A percentile compares a stretch with the other conserved stretches of the same genome.
Evolutionary conservation across 495 filamentous ascomycete species (phyloP).

Genomic region (Aspergillus ostianus): DNA sequence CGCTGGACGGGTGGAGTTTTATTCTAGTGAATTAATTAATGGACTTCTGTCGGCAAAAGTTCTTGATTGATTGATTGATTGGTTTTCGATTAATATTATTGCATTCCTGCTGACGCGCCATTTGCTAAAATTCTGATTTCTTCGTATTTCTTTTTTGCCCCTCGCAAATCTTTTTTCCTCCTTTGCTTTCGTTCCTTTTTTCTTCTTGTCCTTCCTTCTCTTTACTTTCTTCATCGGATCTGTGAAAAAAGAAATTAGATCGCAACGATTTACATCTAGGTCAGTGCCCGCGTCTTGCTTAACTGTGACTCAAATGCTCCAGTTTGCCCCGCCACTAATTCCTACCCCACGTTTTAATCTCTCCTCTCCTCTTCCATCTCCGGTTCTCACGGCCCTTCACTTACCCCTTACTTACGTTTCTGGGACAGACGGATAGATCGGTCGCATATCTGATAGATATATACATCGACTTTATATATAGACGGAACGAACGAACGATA

Average conservation of each 20-base stretch:
- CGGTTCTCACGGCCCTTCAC: neutral
- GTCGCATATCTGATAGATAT: neutral
- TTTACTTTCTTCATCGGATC: neutral
- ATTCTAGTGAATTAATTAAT: neutral
- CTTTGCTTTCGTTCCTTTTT: neutral
- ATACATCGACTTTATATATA: neutral
- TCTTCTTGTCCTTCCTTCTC: neutral
- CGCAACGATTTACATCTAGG: neutral
- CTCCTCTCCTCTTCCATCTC: neutral
- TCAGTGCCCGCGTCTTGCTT: neutral
- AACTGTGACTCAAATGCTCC: neutral
- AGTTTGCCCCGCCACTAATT: conserved; percentile 7
- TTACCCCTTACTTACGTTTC: no score
- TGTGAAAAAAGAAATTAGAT: no score
- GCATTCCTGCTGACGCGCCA: neutral
- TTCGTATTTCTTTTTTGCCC: no score
- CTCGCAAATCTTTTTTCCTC: neutral
- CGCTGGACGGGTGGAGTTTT: neutral
- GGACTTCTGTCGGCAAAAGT: neutral
- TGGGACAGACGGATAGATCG: neutral
- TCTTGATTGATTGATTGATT: no score
- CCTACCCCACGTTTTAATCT: conserved; percentile 15
- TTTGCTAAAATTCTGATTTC: neutral
- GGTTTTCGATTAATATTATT: neutral
- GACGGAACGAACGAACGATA: neutral